Evolutionary conservation across 306 rosid species (phyloP).

Genomic region (Carpinus fangiana): DNA sequence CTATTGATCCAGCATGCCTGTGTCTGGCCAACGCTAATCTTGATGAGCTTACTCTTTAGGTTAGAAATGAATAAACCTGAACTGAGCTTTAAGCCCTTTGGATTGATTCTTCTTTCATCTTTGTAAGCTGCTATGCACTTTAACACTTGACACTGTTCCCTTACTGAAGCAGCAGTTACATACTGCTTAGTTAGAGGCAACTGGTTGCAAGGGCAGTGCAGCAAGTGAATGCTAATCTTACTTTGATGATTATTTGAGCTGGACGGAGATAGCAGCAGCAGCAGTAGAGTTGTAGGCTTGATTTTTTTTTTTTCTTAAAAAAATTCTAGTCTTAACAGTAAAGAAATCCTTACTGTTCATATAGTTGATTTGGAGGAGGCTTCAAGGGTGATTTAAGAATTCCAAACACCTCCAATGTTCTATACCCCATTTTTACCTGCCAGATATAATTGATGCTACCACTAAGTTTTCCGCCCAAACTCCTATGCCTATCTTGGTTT

Average conservation of each 20-base stretch:
- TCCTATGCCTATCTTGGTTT: conserved; percentile 6
- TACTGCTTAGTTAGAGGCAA: background rate
- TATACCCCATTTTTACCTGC: background rate
- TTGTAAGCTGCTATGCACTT: conserved; percentile 1
- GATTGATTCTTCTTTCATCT: background rate
- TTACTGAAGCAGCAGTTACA: background rate
- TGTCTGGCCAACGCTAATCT: background rate
- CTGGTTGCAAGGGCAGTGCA: conserved; percentile 1
- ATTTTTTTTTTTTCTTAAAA: background rate
- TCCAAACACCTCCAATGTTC: background rate
- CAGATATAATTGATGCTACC: background rate
- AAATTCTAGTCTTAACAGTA: background rate
- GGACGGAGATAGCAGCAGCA: background rate
- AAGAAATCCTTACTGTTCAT: background rate
- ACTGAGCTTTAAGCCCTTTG: background rate
- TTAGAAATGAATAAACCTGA: background rate
- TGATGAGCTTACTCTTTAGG: background rate
- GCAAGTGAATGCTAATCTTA: background rate
- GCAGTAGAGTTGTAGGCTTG: background rate
- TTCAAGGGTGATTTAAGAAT: background rate
- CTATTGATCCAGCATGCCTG: background rate
- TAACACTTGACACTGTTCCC: background rate
- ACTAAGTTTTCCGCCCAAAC: background rate
- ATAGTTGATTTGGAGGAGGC: background rate
- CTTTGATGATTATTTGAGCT: background rate